Base-by-base conservation (phyloP, 371 early-diverging fungal genomes). In the Rhizopus microsporus region DNA sequence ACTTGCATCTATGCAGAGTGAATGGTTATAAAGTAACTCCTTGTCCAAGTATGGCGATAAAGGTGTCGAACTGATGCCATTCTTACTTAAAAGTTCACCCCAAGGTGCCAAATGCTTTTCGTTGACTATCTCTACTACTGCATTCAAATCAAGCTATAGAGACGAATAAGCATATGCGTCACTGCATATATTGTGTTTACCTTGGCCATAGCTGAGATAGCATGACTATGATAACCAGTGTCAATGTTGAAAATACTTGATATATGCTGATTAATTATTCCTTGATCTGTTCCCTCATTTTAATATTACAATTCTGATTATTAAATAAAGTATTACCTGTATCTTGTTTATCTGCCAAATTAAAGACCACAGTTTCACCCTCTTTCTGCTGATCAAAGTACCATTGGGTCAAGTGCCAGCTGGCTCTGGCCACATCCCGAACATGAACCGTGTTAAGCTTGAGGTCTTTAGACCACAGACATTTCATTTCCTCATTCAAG, bases 381-480 rank as follows among this genome's bases (percentile, higher is more conserved):
- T 43, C 7, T 15, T 43, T n/a, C 10, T 43, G 44, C 47, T 59
- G 72, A 37, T 77, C 72, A 34, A 62, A 56, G 57, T 81, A 82
- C 88, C 80, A 90, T 59, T 63, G 77, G 50, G 78, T 83, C 51
- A 87, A 71, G 39, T 84, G 81, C 87, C 93, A 88, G 40, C 89
- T 77, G 3, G 94, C 94, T 4, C 87, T 77, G 1, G 81, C 85
- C 4, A 94, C 93, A 68, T 97, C 97, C 1, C 67, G 35, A 2
- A 93, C 95, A 75, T 97, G 97, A 6, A 97, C 95, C 0, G 96
- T 95, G 70, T 93, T 94, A 60, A 96, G 80, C 65, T 87, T 88
- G 44, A 94, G 72, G 56, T 92, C 93, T 54, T 90, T 90, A 10
- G 90, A 90, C 96, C 96, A 96, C 45, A 96, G 77, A 16, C 93